Evolutionary conservation across 306 rosid species (phyloP), one percentile per base, ranked within the genome.

Genomic region (Morella rubra): DNA sequence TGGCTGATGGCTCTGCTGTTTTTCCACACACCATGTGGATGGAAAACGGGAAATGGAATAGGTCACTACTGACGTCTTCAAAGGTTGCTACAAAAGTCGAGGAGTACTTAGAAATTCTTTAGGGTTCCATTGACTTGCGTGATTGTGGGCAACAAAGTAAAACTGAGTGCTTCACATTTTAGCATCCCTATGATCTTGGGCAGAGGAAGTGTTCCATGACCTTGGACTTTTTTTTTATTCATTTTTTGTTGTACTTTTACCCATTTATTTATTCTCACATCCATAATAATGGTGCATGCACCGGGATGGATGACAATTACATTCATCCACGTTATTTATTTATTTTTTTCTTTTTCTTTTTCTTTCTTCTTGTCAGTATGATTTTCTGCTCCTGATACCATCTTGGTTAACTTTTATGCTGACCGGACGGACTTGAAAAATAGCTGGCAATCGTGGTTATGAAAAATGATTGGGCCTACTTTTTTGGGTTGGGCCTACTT

Each of bases 81-180:
- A 18, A 37, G 46, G 41, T 54, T 44, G 60, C 53, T 76, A 80
- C 8, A 22, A 32, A 32, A 32, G 20, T 42, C 3, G 7, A 22
- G 65, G 41, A 56, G 13, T 7, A 42, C 6, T 54, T 52, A 20
- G 49, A 4, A 58, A 62, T 72, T 27, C 54, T 16, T 56, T 72
- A 55, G 52, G 52, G 71, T 58, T n/a, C 70, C 15, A 67, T 52
- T 56, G 61, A 56, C 44, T 46, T 60, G 79, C 64, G 60, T 47
- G 75, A 80, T 73, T 56, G 70, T 41, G 19, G 60, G 49, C 24
- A 59, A 71, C 37, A 71, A 72, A 45, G 19, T 47, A 75, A 55
- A 73, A 14, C 22, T 2, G 37, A 32, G 37, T 11, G 1, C 32
- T 16, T 20, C 10, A 12, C 18, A 15, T 15, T 53, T 8, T 20